phyloP scores from a whole-genome alignment of 2,329 filamentous ascomycete species.

The Neurospora sp. region DNA sequence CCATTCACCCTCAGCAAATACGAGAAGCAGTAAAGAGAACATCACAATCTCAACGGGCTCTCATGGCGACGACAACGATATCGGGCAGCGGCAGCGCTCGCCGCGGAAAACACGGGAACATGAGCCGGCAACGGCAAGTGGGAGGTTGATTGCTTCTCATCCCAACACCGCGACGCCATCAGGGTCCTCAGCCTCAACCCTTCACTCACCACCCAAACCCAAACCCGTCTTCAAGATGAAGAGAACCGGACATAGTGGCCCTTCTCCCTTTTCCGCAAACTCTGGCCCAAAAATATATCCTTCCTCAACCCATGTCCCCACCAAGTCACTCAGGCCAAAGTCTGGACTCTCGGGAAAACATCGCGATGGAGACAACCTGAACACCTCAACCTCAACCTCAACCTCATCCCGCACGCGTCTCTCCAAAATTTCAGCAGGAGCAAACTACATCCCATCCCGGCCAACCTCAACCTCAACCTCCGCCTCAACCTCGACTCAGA shows the following conservation, averaged over 20 bases:
- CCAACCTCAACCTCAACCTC: background rate
- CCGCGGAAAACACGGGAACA: background rate
- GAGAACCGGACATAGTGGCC: constrained; percentile 8
- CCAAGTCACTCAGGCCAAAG: background rate
- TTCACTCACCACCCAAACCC: background rate
- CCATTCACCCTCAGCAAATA: background rate
- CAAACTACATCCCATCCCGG: background rate
- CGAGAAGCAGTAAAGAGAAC: background rate
- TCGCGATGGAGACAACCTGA: background rate
- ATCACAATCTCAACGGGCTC: background rate
- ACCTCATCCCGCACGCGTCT: background rate
- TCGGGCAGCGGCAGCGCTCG: background rate
- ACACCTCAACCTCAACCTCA: background rate
- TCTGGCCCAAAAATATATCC: background rate
- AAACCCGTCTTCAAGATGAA: constrained; percentile 10
- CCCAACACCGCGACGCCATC: background rate
- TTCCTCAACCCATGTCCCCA: background rate
- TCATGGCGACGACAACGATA: background rate
- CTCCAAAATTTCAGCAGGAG: background rate
- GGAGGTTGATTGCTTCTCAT: background rate
- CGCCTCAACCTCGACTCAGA: background rate
- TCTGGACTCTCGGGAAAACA: background rate
- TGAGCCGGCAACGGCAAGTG: background rate
- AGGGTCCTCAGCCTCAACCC: background rate
- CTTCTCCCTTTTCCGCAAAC: constrained; percentile 5